Evolutionary conservation across 176 grass and related monocot species (phyloP).

Genomic region (Juncus inflexus): DNA sequence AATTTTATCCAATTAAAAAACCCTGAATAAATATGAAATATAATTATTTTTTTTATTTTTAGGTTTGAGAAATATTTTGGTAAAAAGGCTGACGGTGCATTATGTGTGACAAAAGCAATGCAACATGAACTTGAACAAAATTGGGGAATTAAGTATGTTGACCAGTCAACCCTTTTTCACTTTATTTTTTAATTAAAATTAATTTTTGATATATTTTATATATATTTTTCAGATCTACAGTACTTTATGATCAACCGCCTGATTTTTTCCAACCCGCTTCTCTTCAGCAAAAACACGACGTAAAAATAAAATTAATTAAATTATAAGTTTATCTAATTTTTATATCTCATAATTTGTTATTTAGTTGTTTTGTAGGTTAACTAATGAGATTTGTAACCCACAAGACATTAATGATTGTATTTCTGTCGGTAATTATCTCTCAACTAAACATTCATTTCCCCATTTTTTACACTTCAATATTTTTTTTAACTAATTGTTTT

Average conservation of each 20-base stretch:
- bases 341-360: conserved; percentile 20
- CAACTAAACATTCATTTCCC: conserved; percentile 16
- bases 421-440: conserved; percentile 56
- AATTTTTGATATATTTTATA: conserved; percentile 21
- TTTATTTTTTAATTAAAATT: conserved; percentile 1
- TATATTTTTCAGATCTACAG: conserved; percentile 54
- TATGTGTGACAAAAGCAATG: conserved; percentile 97
- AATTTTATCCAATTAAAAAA: conserved; percentile 1
- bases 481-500: conserved; percentile 4
- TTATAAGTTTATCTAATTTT: conserved; percentile 1
- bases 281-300: conserved; percentile 70
- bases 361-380: conserved; percentile 87
- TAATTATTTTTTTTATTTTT: conserved; percentile 14
- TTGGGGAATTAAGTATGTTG: conserved; percentile 83
- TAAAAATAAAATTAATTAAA: conserved; percentile 30
- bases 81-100: conserved; percentile 65
- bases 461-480: conserved; percentile 6
- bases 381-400: conserved; percentile 48
- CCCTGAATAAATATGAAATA: conserved; percentile 5
- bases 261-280: conserved; percentile 90
- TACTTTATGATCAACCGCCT: conserved; percentile 97
- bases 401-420: conserved; percentile 67
- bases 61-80: conserved; percentile 97
- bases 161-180: conserved; percentile 8
- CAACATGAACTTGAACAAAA: conserved; percentile 97